These are phyloP conservation scores for Oryza nivara DNA, from an alignment of 176 grass and related monocot species.

Conservation along the genomic window DNA sequence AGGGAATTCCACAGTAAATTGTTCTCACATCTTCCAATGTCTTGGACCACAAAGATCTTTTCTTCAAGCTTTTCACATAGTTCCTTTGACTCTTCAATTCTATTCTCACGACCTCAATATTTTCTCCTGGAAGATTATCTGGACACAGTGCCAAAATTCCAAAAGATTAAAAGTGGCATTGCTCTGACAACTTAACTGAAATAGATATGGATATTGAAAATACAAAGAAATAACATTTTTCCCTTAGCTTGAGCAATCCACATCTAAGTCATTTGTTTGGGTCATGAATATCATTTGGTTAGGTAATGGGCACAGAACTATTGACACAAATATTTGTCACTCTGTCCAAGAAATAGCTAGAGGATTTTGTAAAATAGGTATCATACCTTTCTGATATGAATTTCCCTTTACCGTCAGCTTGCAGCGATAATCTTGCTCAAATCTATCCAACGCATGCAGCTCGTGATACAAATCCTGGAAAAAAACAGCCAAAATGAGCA, in stretches of 20 bases:
- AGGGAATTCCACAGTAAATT: conserved; percentile 29
- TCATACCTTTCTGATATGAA: conserved; percentile 56
- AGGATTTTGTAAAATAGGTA: neutral
- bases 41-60: conserved; percentile 93
- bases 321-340: neutral
- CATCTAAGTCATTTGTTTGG: neutral
- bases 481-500: neutral
- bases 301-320: conserved; percentile 13
- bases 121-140: conserved; percentile 53
- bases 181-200: neutral
- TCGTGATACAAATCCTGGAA: conserved; percentile 93
- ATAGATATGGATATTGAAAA: conserved; percentile 26
- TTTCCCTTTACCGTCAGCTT: conserved; percentile 55
- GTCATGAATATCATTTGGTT: conserved; percentile 1
- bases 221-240: neutral
- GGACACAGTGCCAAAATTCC: conserved; percentile 19
- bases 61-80: conserved; percentile 93
- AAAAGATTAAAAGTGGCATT: conserved; percentile 19
- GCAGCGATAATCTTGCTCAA: conserved; percentile 71
- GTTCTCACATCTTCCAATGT: conserved; percentile 77
- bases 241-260: neutral
- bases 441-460: conserved; percentile 80
- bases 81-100: conserved; percentile 87
- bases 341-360: neutral
- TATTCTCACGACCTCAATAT: conserved; percentile 71